Conservation (phyloP, 257 asterid species). For the Solanum chilense region DNA sequence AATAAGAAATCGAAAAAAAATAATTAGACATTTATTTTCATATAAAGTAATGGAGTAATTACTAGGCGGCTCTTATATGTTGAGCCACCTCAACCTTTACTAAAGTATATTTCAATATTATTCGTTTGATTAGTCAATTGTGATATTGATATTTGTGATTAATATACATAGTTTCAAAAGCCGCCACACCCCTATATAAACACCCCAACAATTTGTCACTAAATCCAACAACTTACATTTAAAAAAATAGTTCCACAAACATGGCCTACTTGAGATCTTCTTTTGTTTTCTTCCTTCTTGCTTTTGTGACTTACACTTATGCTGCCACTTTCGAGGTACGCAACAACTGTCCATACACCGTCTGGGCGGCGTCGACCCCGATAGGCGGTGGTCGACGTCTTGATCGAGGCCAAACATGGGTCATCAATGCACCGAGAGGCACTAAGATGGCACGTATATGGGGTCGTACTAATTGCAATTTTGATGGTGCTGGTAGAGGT, state of each 20-base stretch:
- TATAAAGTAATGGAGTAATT: not conserved
- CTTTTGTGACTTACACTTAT: not conserved
- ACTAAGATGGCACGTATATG: constrained; percentile 18
- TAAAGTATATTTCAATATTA: not conserved
- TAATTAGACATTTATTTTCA: not conserved
- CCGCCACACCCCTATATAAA: not conserved
- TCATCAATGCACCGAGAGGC: not conserved
- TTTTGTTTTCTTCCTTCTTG: not conserved
- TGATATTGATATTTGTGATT: not conserved
- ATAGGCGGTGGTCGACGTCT: constrained; percentile 18
- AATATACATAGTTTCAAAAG: not conserved
- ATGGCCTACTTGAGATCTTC: not conserved
- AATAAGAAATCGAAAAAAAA: not conserved
- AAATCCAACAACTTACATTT: not conserved
- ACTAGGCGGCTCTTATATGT: not conserved
- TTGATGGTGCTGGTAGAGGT: constrained; percentile 11
- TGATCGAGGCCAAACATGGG: constrained; percentile 12
- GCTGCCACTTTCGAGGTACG: constrained; percentile 10
- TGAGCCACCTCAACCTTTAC: not conserved
- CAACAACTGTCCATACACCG: constrained; percentile 26
- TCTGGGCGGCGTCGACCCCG: constrained; percentile 28
- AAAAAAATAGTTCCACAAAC: not conserved
- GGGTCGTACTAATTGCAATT: constrained; percentile 26
- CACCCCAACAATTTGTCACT: not conserved
- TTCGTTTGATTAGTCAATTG: not conserved